Percentiles rank a stretch among this genome's conserved stretches.
phyloP scores from a whole-genome alignment of 2,329 filamentous ascomycete genomes.

The Aspergillus arachidicola region DNA sequence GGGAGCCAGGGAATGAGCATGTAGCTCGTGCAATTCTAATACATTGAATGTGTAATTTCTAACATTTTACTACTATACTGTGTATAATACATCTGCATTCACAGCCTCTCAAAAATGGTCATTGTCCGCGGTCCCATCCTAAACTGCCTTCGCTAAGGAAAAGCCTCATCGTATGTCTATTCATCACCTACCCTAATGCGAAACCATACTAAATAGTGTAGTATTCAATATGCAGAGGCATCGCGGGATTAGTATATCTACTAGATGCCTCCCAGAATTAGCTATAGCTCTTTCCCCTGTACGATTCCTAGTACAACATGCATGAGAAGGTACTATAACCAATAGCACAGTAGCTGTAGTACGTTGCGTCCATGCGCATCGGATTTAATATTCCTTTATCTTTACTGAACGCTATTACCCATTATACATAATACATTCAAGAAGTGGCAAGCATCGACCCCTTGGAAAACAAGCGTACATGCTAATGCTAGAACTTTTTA shows the following conservation, averaged over 20 bases:
- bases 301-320: neutral
- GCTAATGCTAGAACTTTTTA: constrained; percentile 5
- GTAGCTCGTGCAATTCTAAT: neutral
- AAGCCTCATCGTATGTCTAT: too few species aligned
- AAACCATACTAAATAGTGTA: too few species aligned
- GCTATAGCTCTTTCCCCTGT: neutral
- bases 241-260: too few species aligned
- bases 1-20: neutral
- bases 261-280: too few species aligned
- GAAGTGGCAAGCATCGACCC: neutral
- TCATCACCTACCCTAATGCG: too few species aligned
- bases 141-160: too few species aligned
- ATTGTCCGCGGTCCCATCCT: too few species aligned
- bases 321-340: neutral
- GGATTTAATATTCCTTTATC: neutral
- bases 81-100: neutral
- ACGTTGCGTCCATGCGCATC: neutral
- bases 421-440: constrained; percentile 1
- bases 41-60: neutral
- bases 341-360: neutral
- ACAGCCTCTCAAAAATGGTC: too few species aligned
- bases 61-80: too few species aligned
- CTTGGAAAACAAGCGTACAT: neutral
- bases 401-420: neutral
- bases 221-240: too few species aligned